phyloP scores from a whole-genome alignment of 176 grass and related monocot species.

The Olyra latifolia region DNA sequence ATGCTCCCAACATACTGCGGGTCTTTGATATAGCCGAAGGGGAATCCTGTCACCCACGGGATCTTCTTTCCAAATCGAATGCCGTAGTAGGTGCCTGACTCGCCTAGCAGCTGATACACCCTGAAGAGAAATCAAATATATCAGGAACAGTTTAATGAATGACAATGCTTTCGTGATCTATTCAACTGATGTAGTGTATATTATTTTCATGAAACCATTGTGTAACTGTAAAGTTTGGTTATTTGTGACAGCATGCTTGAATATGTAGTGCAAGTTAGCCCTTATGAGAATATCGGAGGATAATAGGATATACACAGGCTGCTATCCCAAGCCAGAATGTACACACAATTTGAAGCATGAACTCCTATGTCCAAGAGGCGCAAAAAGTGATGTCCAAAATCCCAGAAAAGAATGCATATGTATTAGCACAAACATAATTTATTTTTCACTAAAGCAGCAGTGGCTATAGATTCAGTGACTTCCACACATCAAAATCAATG shows the following conservation, averaged over 20 bases:
- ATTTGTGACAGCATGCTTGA: background rate
- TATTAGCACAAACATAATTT: background rate
- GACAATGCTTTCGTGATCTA: background rate
- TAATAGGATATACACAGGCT: background rate
- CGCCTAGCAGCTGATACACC: conserved; percentile 90
- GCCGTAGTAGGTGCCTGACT: conserved; percentile 86
- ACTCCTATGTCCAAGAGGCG: background rate
- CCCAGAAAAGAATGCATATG: background rate
- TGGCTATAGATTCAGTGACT: background rate
- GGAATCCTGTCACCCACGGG: conserved; percentile 81
- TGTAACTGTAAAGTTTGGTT: background rate
- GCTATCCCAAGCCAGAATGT: background rate
- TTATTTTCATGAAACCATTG: background rate
- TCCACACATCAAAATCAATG: background rate
- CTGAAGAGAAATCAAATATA: conserved; percentile 36
- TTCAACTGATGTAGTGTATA: background rate
- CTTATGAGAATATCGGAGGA: background rate
- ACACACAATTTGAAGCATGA: background rate
- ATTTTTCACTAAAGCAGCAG: background rate
- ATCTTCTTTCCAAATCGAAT: conserved; percentile 69
- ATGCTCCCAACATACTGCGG: conserved; percentile 88
- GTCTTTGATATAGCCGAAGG: conserved; percentile 89
- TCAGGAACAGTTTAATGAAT: conserved; percentile 19
- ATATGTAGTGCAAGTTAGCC: background rate
- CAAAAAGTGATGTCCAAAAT: background rate